Evolutionary conservation across 371 early-diverging fungal genomes (phyloP), one percentile per base, ranked within the genome.

Genomic region (Apophysomyces elegans): DNA sequence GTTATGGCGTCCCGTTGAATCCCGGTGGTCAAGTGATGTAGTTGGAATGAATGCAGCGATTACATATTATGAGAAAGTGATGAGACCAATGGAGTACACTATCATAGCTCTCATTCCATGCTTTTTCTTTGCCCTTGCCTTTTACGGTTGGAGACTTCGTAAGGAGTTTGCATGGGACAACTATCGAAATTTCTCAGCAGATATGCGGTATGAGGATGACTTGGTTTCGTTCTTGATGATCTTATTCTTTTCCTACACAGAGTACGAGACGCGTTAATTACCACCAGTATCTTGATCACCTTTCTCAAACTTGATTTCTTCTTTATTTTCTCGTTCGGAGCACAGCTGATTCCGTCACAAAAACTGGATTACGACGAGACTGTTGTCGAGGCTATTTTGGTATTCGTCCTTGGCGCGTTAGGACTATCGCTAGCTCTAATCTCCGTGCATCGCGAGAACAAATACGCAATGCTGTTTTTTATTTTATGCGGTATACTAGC

Each of bases 131-230:
- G 62, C 68, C 6, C 58, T 83, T 43, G 68, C 74, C 12, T 79
- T 59, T 43, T 72, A 79, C 58, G 78, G 72, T 8, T 83, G 77
- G 77, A 65, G 75, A 43, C 56, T 83, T 16, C 79, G 80, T 35
- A 83, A 80, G 56, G 74, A 75, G 35, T 83, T 83, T 64, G 84
- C 84, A 54, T 83, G 84, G 83, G 84, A 83, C 58, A 83, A 83
- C 41, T 83, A 83, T 59, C 69, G 81, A 44, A 76, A 70, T 54
- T 83, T 83, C 47, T 80, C 84, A 35, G 84, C 84, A 35, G 84
- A 83, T 64, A 70, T 80, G 57, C 70, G 73, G 82, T 81, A 78
- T 64, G 35, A 5, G 8, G 11, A 14, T 9, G 11, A 58, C 13
- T 35, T 60, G 1, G 1, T 2, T 60, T 39, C 21, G 4, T 16